These are phyloP conservation scores for Phytophthora litchii DNA, from an alignment of 352 stramenopile species.

Conservation along the genomic window DNA sequence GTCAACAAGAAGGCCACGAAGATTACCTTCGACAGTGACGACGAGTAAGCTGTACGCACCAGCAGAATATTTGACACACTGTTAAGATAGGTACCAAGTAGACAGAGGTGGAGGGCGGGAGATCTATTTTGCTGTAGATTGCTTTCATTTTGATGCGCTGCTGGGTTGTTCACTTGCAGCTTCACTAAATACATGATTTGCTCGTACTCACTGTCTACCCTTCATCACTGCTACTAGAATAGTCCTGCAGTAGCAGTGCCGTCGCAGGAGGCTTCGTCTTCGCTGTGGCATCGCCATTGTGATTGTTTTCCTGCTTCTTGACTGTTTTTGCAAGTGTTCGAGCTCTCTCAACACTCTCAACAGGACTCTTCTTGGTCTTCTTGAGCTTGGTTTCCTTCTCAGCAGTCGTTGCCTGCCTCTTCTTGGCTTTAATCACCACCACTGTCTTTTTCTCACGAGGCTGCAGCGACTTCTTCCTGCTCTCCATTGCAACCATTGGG, in stretches of 20 bases:
- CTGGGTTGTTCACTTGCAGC: constrained; percentile 9
- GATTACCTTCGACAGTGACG: constrained; percentile 95
- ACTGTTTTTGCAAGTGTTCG: neutral
- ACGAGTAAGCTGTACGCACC: constrained; percentile 44
- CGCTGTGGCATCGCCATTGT: neutral
- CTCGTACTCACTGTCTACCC: constrained; percentile 10
- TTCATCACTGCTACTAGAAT: constrained; percentile 64
- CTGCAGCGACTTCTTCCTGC: constrained; percentile 14
- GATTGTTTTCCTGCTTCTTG: neutral
- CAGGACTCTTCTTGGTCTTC: constrained; percentile 25
- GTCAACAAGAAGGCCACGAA: constrained; percentile 97
- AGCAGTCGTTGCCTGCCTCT: constrained; percentile 25
- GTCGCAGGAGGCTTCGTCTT: constrained; percentile 1
- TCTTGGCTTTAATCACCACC: constrained; percentile 66
- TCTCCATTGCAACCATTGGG: constrained; percentile 11
- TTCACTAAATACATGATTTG: constrained; percentile 29
- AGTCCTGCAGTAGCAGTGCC: constrained; percentile 46
- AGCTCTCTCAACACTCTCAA: neutral
- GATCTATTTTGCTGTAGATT: constrained; percentile 36
- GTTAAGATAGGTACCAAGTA: constrained; percentile 32
- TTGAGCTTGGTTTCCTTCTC: constrained; percentile 27
- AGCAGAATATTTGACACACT: constrained; percentile 7
- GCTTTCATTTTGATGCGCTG: constrained; percentile 31
- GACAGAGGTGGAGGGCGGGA: constrained; percentile 4
- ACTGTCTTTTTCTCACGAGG: constrained; percentile 21